Evolutionary conservation across 768 basidiomycete species (phyloP).

Genomic region (Tricholoma matsutake): DNA sequence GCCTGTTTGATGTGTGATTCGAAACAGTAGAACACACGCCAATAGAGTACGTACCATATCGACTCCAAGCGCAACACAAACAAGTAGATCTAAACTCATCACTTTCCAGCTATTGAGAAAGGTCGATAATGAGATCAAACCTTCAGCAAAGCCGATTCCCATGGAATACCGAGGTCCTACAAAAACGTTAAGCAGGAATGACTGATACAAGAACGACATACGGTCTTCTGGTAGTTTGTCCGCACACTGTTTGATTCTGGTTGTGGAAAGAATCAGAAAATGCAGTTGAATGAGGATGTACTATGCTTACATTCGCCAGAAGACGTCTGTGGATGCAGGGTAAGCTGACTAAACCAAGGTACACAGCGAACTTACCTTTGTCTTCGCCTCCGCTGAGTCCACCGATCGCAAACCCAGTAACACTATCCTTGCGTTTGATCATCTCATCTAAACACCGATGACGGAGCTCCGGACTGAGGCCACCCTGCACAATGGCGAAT

Average conservation of each 20-base stretch:
- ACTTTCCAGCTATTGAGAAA: neutral
- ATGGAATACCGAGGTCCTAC: constrained; percentile 87
- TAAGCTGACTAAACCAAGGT: neutral
- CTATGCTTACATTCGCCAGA: constrained; percentile 74
- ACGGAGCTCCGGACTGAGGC: constrained; percentile 67
- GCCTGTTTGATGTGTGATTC: constrained; percentile 44
- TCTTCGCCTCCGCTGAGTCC: constrained; percentile 90
- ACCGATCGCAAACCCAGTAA: constrained; percentile 91
- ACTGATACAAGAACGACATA: constrained; percentile 33
- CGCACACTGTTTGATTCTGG: constrained; percentile 79
- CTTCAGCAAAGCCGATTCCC: constrained; percentile 93
- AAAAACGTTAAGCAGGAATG: constrained; percentile 10
- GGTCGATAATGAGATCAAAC: constrained; percentile 31
- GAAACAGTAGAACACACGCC: neutral
- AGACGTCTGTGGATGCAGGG: constrained; percentile 50
- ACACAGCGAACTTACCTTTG: constrained; percentile 54
- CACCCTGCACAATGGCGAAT: constrained; percentile 92
- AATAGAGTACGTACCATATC: constrained; percentile 67
- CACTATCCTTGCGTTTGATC: constrained; percentile 67
- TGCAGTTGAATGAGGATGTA: too few species aligned
- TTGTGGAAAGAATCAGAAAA: neutral
- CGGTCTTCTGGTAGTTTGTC: constrained; percentile 76
- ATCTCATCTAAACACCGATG: constrained; percentile 80
- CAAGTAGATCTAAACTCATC: constrained; percentile 63
- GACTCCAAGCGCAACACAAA: constrained; percentile 88